Conservation (phyloP, 2,329 filamentous ascomycete genomes). For the Lachnellula suecica region DNA sequence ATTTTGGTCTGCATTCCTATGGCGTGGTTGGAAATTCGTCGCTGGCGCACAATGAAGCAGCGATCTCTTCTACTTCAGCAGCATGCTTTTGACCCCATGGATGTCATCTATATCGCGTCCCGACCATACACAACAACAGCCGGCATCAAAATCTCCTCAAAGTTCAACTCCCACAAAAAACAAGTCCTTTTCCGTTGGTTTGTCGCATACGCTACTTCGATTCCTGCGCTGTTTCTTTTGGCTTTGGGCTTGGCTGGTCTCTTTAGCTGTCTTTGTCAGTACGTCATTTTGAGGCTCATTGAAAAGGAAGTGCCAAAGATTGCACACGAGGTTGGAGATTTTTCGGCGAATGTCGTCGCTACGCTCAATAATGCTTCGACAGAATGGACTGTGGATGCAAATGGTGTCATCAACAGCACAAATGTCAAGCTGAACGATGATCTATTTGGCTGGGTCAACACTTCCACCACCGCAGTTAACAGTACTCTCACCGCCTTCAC, state of each 20-base stretch:
- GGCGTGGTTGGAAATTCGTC: constrained; percentile 75
- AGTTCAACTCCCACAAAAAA: constrained; percentile 58
- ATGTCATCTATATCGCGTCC: constrained; percentile 84
- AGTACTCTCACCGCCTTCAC: constrained; percentile 82
- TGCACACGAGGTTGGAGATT: constrained; percentile 62
- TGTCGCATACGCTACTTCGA: constrained; percentile 66
- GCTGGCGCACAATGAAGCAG: constrained; percentile 72
- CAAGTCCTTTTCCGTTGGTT: constrained; percentile 67
- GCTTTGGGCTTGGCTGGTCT: constrained; percentile 66
- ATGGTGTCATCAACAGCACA: constrained; percentile 57
- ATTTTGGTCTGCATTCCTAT: constrained; percentile 74
- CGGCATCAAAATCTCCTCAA: constrained; percentile 69
- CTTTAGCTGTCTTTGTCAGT: constrained; percentile 67
- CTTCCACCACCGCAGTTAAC: constrained; percentile 80
- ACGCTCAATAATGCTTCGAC: constrained; percentile 63
- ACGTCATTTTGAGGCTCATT: constrained; percentile 60
- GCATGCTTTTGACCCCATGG: constrained; percentile 74
- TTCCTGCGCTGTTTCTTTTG: constrained; percentile 68
- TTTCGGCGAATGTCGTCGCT: constrained; percentile 62
- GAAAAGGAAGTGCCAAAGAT: constrained; percentile 65
- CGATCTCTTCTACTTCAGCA: constrained; percentile 65
- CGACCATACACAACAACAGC: constrained; percentile 72
- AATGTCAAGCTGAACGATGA: constrained; percentile 77
- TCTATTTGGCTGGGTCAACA: constrained; percentile 83
- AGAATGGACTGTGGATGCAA: constrained; percentile 64